Evolutionary conservation across 2,329 filamentous ascomycete genomes (phyloP), one percentile per base, ranked within the genome.

Genomic region (Plectosphaerella sp.): DNA sequence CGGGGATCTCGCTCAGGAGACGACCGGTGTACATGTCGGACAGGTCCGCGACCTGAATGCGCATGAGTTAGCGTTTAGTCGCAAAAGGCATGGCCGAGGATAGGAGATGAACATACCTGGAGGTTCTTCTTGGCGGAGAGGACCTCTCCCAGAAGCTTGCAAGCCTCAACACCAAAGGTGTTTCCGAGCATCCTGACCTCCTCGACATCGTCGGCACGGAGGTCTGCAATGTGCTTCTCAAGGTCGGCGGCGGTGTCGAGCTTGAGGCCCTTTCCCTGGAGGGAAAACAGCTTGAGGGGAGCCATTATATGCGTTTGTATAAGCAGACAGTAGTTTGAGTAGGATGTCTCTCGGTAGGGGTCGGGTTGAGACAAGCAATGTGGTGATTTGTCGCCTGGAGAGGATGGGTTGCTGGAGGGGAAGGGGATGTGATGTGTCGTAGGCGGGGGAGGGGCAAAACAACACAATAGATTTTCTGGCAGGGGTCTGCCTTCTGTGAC

Each of bases 11-110:
- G 70, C 28, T 88, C 57, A 97, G 84, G 45, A 97, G 83, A 60
- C 94, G 90, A 33, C 89, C 90, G 54, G 94, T 99, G 77, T 97
- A 99, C 76, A 99, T 96, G 70, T 99, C 94, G 69, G 92, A 92
- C 52, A 99, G 79, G 73, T 97, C 96, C 65, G 89, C 92, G 64
- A 86, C 77, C 84, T 86, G 62, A 35, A 53, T 45, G 37, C 16
- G 16, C 37, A 41, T 5, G 5, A 16, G 48, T 58, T 11, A 18
- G 20, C 41, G 33, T 15, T 47, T 45, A 28, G 37, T 45, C 53
- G 49, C 37, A 24, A 36, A 41, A 35, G 37, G 15, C 37, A 41
- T 18, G 37, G 37, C n/a, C 3, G 28, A n/a, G 43, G 39, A 6
- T 9, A 20, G 48, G 22, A 20, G 28, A 22, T n/a, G 45, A 39